Evolutionary conservation across 2,329 filamentous ascomycete species (phyloP).

Genomic region (Hymenoscyphus scutula): DNA sequence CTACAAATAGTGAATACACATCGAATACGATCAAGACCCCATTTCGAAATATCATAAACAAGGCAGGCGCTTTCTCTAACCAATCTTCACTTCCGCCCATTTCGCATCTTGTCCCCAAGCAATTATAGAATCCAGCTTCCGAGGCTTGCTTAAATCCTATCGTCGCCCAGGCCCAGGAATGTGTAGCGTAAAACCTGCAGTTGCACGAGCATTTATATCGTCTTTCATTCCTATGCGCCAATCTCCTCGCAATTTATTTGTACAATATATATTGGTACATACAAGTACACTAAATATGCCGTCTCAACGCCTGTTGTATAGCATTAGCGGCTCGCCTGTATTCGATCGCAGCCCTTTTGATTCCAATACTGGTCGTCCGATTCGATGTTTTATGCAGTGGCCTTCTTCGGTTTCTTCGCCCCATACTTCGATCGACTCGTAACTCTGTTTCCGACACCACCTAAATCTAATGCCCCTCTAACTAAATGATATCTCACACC

Average conservation of each 20-base stretch:
- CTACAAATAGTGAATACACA: too few relatives aligned
- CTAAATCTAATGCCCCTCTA: slow-evolving; percentile 87
- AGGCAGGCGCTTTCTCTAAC: too few relatives aligned
- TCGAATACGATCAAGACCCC: too few relatives aligned
- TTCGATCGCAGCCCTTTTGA: not conserved
- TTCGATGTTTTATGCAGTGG: slow-evolving; percentile 34
- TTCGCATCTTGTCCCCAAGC: too few relatives aligned
- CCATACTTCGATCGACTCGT: slow-evolving; percentile 94
- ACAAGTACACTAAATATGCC: not conserved
- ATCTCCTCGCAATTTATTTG: not conserved
- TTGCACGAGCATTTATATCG: not conserved
- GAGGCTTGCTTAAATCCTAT: too few relatives aligned
- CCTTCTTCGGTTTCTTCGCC: slow-evolving; percentile 96
- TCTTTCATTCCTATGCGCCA: not conserved
- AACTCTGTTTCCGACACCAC: slow-evolving; percentile 81
- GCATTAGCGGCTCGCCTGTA: not conserved
- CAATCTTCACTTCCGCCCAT: too few relatives aligned
- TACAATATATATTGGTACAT: slow-evolving; percentile 9
- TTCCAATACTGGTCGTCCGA: not conserved
- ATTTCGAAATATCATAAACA: too few relatives aligned
- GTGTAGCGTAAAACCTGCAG: too few relatives aligned
- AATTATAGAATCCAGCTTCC: too few relatives aligned
- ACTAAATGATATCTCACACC: slow-evolving; percentile 96
- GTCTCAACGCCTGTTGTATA: not conserved
- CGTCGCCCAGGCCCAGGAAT: too few relatives aligned